Evolutionary conservation across 208 protist species (phyloP).

Genomic region (Trypanosoma scelopori): DNA sequence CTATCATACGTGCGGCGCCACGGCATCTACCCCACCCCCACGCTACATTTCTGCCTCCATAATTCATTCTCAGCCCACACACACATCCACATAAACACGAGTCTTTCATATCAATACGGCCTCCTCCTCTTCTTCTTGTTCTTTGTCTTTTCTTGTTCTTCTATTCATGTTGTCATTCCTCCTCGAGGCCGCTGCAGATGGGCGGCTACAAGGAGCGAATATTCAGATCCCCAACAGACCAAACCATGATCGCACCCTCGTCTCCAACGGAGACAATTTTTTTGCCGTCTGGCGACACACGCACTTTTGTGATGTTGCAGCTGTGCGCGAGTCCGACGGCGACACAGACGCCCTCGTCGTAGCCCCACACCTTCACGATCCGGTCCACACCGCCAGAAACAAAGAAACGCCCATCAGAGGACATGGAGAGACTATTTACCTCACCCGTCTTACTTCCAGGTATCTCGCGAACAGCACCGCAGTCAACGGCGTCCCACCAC

Average conservation of each 20-base stretch:
- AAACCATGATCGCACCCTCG: constrained; percentile 94
- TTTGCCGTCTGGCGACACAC: constrained; percentile 85
- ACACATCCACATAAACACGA: no score
- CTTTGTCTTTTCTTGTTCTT: not conserved
- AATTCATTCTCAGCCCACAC: no score
- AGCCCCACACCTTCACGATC: constrained; percentile 95
- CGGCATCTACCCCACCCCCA: no score
- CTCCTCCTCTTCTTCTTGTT: not conserved
- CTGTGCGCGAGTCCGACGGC: constrained; percentile 92
- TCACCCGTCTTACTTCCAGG: constrained; percentile 88
- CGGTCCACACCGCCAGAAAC: constrained; percentile 91
- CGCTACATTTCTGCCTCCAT: no score
- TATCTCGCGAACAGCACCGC: constrained; percentile 92
- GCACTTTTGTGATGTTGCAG: constrained; percentile 91
- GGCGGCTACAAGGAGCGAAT: constrained; percentile 31
- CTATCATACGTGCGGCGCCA: not conserved
- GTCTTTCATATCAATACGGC: no score
- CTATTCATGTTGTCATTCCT: not conserved
- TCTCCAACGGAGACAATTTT: constrained; percentile 92
- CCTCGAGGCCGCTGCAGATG: not conserved
- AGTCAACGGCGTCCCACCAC: constrained; percentile 96
- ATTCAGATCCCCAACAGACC: constrained; percentile 71
- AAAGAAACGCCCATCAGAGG: constrained; percentile 86
- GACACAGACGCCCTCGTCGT: constrained; percentile 89
- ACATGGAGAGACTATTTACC: constrained; percentile 90